Evolutionary conservation across 441 rosid genomes (phyloP), one percentile per base, ranked within the genome.

Genomic region (Adansonia gregorii): DNA sequence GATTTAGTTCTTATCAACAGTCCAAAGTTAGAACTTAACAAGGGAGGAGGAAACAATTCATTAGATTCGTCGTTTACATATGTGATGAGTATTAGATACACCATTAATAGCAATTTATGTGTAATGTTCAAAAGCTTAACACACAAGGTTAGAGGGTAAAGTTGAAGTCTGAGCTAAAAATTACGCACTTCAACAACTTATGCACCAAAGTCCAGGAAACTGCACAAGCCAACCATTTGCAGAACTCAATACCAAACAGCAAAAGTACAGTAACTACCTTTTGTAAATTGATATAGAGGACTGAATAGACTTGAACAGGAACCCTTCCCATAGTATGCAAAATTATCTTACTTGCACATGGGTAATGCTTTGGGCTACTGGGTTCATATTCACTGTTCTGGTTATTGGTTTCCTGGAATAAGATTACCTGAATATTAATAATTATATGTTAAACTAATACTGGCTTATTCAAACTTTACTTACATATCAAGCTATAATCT

Each of bases 231-330:
- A 35, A 12, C 11, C 5, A 56, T 72, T 20, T 43, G 17, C 52
- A 56, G 41, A 14, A 7, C 20, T 12, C 43, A 35, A 31, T 9
- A 55, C 49, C 17, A 55, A 51, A 66, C 64, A n/a, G 14, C 43
- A 70, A 51, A 14, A 45, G n/a, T 70, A 70, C 22, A n/a, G 20
- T 20, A 66, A 66, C 54, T 67, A 52, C 10, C 27, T 7, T 68
- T 68, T 22, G 10, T 22, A 11, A 68, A 27, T 8, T 48, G 56
- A 12, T 1, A 15, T 27, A 14, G 41, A 49, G 14, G 59, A 14
- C 45, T 27, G 60, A 70, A 51, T 1, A 27, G 73, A 70, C 43
- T 8, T 3, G 60, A 51, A 70, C 8, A 70, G 39, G 59, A 51
- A 49, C 43, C 14, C 5, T 49, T 7, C 59, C 41, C 14, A 69